Percentiles rank a stretch among this genome's conserved stretches.
Conservation (phyloP, 768 basidiomycete species). For the Tulasnella sp. region DNA sequence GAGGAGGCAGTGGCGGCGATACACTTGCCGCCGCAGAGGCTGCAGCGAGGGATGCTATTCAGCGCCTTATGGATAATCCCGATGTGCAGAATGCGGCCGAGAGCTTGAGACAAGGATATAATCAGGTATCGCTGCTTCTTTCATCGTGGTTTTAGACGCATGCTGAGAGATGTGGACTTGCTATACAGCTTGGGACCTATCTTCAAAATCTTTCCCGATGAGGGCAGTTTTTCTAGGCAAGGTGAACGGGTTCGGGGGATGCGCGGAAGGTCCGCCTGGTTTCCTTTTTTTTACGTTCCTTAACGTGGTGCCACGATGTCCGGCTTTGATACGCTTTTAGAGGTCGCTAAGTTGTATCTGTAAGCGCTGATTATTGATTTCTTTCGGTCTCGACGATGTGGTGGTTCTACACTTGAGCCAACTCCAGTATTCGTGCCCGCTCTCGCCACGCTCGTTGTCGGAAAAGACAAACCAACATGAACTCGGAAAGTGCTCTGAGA, state of each 20-base stretch:
- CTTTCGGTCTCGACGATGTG: not conserved
- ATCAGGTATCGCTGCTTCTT: too few species aligned
- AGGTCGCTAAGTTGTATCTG: conserved; percentile 4
- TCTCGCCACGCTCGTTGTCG: not conserved
- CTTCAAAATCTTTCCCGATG: too few species aligned
- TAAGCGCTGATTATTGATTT: conserved; percentile 5
- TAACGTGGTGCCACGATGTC: not conserved
- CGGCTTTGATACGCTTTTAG: not conserved
- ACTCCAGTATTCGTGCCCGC: too few species aligned
- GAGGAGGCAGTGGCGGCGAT: conserved; percentile 47
- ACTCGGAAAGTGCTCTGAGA: too few species aligned
- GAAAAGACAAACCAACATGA: too few species aligned
- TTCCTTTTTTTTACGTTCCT: not conserved
- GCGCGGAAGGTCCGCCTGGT: not conserved
- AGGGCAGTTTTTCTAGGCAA: not conserved
- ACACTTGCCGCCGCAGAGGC: conserved; percentile 53
- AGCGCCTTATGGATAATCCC: conserved; percentile 72
- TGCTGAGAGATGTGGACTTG: not conserved
- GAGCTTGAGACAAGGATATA: not conserved
- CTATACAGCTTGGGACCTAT: not conserved
- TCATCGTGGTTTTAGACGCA: not conserved
- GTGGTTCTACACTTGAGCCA: not conserved
- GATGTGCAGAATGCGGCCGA: conserved; percentile 71
- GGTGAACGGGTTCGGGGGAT: not conserved
- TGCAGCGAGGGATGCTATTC: conserved; percentile 58